phyloP scores from a whole-genome alignment of 768 basidiomycete species.

The Phanerochaete sordida region DNA sequence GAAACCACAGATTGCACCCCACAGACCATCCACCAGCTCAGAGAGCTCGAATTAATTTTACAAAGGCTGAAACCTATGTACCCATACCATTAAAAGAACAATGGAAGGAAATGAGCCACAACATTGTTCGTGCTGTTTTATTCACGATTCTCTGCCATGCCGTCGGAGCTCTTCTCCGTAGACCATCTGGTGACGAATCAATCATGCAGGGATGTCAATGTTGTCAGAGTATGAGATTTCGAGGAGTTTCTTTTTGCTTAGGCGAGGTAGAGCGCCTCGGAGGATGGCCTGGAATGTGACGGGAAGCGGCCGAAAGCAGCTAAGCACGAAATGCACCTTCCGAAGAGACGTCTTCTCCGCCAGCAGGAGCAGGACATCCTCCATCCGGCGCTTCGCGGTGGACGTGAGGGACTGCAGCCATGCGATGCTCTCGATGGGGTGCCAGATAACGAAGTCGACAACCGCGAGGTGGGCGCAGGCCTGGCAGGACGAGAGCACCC shows the following conservation, averaged over 20 bases:
- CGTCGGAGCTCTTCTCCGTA: no score
- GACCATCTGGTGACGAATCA: no score
- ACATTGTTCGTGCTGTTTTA: no score
- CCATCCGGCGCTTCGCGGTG: not conserved
- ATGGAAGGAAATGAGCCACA: no score
- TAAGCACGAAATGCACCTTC: not conserved
- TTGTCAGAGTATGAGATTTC: not conserved
- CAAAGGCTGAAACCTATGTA: no score
- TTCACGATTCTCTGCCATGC: no score
- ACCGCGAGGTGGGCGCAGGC: not conserved
- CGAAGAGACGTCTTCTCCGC: not conserved
- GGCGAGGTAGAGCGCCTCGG: not conserved
- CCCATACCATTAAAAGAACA: no score
- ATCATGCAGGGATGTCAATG: not conserved
- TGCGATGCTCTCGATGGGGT: not conserved
- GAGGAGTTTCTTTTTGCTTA: not conserved
- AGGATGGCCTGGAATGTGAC: not conserved
- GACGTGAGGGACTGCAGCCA: not conserved
- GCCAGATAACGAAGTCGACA: not conserved
- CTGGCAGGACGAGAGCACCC: not conserved
- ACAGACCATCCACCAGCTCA: no score
- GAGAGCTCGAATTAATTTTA: no score
- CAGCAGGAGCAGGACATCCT: not conserved
- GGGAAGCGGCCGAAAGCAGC: not conserved
- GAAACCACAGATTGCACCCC: no score